phyloP scores from a whole-genome alignment of 2,329 filamentous ascomycete species.

The Fusarium poae region DNA sequence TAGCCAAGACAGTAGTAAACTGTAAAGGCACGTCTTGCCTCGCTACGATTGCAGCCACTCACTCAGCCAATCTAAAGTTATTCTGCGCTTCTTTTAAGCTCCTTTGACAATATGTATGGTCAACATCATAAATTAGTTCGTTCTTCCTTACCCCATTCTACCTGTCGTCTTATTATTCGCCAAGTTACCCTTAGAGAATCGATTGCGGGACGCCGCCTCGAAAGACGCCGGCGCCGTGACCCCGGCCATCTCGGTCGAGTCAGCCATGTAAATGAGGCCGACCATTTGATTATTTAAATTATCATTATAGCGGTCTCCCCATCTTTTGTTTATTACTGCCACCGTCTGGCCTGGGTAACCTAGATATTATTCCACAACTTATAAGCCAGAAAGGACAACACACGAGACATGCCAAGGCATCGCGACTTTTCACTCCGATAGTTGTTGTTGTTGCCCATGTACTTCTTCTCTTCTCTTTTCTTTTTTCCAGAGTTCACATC shows the following conservation, averaged over 20 bases:
- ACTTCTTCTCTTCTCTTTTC: not conserved
- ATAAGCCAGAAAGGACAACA: conserved; percentile 24
- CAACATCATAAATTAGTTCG: conserved; percentile 30
- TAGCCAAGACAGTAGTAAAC: conserved; percentile 12
- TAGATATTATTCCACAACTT: conserved; percentile 32
- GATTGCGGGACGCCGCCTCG: conserved; percentile 32
- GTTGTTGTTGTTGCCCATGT: not conserved
- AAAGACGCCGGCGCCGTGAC: conserved; percentile 27
- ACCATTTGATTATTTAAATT: conserved; percentile 22
- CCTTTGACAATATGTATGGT: not conserved
- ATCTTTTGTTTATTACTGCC: conserved; percentile 37
- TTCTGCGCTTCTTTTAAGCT: conserved; percentile 34
- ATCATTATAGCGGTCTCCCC: conserved; percentile 12
- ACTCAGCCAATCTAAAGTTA: conserved; percentile 8
- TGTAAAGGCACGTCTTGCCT: conserved; percentile 4
- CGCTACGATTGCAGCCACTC: not conserved
- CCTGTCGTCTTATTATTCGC: conserved; percentile 26
- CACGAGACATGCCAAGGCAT: not conserved
- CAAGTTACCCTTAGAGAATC: conserved; percentile 16
- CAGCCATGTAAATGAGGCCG: conserved; percentile 37
- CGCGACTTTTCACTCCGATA: conserved; percentile 8
- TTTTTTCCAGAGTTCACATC: conserved; percentile 4
- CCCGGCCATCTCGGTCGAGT: conserved; percentile 29
- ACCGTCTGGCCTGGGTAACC: conserved; percentile 5
- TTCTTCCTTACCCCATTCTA: conserved; percentile 12